Evolutionary conservation across 768 basidiomycete genomes (phyloP).

Genomic region (Serendipita vermifera): DNA sequence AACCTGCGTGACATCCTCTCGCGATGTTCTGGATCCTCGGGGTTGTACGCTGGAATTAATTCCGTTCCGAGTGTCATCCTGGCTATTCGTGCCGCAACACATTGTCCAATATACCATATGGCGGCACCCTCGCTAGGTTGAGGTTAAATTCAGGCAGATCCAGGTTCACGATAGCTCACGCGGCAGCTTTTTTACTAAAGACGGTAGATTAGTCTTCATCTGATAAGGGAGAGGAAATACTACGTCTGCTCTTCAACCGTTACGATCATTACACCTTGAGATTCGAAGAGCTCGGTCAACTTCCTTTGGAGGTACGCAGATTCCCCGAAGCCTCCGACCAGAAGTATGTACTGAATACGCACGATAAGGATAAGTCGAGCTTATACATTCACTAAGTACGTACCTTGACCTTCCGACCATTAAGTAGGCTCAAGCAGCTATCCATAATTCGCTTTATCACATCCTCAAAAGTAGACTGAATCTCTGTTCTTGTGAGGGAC

Average conservation of each 20-base stretch:
- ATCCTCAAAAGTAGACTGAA: too few relatives aligned
- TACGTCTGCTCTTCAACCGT: constrained; percentile 5
- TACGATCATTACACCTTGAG: background rate
- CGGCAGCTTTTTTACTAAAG: background rate
- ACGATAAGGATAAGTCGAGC: too few relatives aligned
- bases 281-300: background rate
- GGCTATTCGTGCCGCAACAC: background rate
- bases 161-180: background rate
- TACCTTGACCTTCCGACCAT: too few relatives aligned
- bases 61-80: background rate
- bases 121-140: constrained; percentile 3
- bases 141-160: background rate
- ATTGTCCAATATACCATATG: constrained; percentile 5
- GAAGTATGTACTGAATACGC: constrained; percentile 2
- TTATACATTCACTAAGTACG: too few relatives aligned
- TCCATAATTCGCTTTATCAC: too few relatives aligned
- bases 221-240: background rate
- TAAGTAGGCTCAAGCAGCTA: too few relatives aligned
- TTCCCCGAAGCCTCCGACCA: constrained; percentile 11
- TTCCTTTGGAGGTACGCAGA: background rate
- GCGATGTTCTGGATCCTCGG: background rate
- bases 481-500: too few relatives aligned
- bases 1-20: background rate
- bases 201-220: background rate
- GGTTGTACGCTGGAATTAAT: background rate